Evolutionary conservation across 768 basidiomycete genomes (phyloP), one percentile per base, ranked within the genome.

Genomic region (Trametes sanguinea): DNA sequence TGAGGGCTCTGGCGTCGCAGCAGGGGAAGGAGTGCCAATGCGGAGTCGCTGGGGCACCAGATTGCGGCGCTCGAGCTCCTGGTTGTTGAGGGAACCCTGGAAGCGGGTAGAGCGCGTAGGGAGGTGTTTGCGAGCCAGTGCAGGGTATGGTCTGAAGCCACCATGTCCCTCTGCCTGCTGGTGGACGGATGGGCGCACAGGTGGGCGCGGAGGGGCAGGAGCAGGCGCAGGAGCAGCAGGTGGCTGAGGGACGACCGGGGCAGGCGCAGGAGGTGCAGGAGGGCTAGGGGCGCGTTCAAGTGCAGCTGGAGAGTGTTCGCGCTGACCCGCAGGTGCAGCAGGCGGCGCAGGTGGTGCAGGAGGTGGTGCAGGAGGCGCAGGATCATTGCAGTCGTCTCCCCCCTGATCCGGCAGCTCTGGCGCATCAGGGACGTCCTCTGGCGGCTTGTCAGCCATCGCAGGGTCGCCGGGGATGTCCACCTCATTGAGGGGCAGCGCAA

Each of bases 311-410:
- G 47, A 43, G 37, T 35, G 46, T 17, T 45, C 46, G 16, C 35
- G 57, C 54, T 6, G 54, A 7, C 16, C 27, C 22, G 35, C 46
- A 27, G 46, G 35, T 4, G 47, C 47, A 50, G 57, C 14, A 48
- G 56, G 33, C 35, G 51, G 33, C 13, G 59, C 22, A n/a, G n/a
- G n/a, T n/a, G n/a, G n/a, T n/a, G n/a, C n/a, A n/a, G n/a, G n/a
- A n/a, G n/a, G n/a, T n/a, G n/a, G n/a, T n/a, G 51, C 51, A 27
- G 57, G 57, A 59, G 59, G 59, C 53, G 60, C 60, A 54, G 60
- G 52, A 61, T 61, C 60, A 61, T 61, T 22, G 16, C n/a, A 14
- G 10, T 54, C 44, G n/a, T 54, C 60, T 46, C 52, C 60, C 60
- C 60, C 60, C 60, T 54, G 60, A 61, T 61, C 44, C 22, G 37